Evolutionary conservation across 2,329 filamentous ascomycete species (phyloP), one percentile per base, ranked within the genome.

Genomic region (Epichloe sp.): DNA sequence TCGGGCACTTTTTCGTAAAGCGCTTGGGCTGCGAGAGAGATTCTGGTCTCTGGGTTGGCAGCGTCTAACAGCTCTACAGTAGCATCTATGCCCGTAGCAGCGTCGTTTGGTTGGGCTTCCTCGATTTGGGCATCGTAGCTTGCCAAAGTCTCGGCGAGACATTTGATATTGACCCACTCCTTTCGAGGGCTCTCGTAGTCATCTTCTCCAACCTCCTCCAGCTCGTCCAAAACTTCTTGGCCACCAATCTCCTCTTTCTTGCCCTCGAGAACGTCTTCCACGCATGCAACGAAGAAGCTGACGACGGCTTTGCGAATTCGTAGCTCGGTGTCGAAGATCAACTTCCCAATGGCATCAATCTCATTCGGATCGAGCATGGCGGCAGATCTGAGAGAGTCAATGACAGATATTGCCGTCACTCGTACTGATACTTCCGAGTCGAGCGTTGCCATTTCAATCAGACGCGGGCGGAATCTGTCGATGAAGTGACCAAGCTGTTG

Each of bases 81-180:
- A 43, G 75, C 67, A 55, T 78, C 75, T 11, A 77, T 58, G 3
- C 69, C 70, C n/a, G 71, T 66, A 15, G 69, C 59, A 23, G 68
- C 66, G 8, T 70, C 68, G 15, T 71, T 69, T 52, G 65, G 59
- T 36, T 81, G 70, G 34, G 80, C 77, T 40, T 80, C 76, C 48
- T 78, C 74, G 43, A 83, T 73, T 58, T 87, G 82, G 5, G 77
- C 73, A 62, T 96, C 88, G 61, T 96, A 97, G 10, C 80, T 79
- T 35, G 86, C 78, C 26, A 98, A 74, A 11, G 86, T 85, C 65
- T 95, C 88, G 3, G 86, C 87, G 14, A 98, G 74, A 57, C 86
- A 91, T 68, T 97, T 98, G 63, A 94, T 80, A 62, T 87, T 88
- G 59, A 97, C 79, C 93, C 93, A 98, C 55, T 86, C 84, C 44